These are phyloP conservation scores for Malassezia arunalokei DNA, from an alignment of 1,284 basidiomycete genomes.

Conservation along the genomic window DNA sequence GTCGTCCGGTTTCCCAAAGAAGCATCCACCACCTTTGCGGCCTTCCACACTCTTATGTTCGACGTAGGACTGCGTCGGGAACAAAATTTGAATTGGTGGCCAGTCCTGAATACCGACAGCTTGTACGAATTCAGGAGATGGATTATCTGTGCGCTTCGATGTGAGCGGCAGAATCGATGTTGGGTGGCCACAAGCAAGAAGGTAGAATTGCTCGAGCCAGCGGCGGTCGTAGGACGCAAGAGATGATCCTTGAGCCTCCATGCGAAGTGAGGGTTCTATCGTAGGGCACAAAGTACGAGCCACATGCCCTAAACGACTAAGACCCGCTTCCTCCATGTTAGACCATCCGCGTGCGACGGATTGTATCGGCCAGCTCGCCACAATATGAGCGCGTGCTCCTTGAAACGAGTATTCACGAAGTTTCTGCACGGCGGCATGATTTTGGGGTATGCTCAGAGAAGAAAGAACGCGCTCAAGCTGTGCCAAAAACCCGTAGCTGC, in stretches of 20 bases:
- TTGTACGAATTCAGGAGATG: conserved; percentile 1
- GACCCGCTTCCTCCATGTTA: conserved; percentile 26
- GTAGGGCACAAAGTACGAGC: background rate
- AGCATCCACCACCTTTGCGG: conserved; percentile 25
- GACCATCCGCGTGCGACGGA: conserved; percentile 24
- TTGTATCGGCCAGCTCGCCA: conserved; percentile 28
- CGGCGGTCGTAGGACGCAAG: conserved; percentile 28
- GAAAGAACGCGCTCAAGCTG: conserved; percentile 23
- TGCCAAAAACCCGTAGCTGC: conserved; percentile 18
- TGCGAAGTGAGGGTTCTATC: background rate
- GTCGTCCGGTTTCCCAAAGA: conserved; percentile 34
- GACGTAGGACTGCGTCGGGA: conserved; percentile 32
- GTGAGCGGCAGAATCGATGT: conserved; percentile 18
- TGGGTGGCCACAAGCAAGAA: conserved; percentile 24
- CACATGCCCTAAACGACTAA: conserved; percentile 22
- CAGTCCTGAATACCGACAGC: background rate
- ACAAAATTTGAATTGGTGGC: conserved; percentile 30
- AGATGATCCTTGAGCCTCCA: conserved; percentile 38
- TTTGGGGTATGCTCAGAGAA: conserved; percentile 23
- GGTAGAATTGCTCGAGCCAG: conserved; percentile 41
- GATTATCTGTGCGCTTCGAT: background rate
- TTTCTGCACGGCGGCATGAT: conserved; percentile 16
- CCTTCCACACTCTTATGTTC: conserved; percentile 24
- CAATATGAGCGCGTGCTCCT: conserved; percentile 20
- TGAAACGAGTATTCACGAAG: conserved; percentile 19